Percentiles rank a stretch among this genome's conserved stretches.
phyloP scores from a whole-genome alignment of 352 stramenopile genomes.

The Phytophthora quininea region DNA sequence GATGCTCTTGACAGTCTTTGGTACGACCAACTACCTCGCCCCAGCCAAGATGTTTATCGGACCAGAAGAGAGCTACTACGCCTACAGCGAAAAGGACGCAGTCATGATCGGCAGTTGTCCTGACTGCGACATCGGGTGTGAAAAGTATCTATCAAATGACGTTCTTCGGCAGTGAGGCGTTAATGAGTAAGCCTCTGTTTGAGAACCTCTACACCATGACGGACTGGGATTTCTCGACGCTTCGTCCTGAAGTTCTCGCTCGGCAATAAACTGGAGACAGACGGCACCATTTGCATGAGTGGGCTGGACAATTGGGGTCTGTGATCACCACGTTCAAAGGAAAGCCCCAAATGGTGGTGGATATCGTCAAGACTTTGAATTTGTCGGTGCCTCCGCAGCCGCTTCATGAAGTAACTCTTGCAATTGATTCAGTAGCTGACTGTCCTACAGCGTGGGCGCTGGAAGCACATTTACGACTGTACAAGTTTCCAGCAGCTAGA shows the following conservation, averaged over 20 bases:
- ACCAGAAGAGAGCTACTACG: slow-evolving; percentile 27
- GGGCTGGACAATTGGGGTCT: slow-evolving; percentile 28
- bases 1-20: slow-evolving; percentile 15
- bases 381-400: slow-evolving; percentile 18
- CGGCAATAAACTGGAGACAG: slow-evolving; percentile 10
- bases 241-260: slow-evolving; percentile 14
- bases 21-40: slow-evolving; percentile 19
- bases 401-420: slow-evolving; percentile 12
- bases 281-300: slow-evolving; percentile 17
- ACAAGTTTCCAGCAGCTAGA: slow-evolving; percentile 25
- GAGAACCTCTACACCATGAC: slow-evolving; percentile 19
- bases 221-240: slow-evolving; percentile 12
- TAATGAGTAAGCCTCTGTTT: slow-evolving; percentile 26
- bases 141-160: background rate
- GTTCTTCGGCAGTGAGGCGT: slow-evolving; percentile 12
- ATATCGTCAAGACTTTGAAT: slow-evolving; percentile 16
- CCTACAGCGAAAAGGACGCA: slow-evolving; percentile 21
- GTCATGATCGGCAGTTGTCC: slow-evolving; percentile 16
- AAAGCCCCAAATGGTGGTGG: background rate
- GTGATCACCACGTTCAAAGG: slow-evolving; percentile 11
- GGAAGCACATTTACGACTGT: slow-evolving; percentile 16
- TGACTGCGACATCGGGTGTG: slow-evolving; percentile 10
- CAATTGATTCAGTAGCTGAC: slow-evolving; percentile 1
- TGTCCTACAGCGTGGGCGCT: slow-evolving; percentile 24
- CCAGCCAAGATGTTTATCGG: slow-evolving; percentile 20